Evolutionary conservation across 2,329 filamentous ascomycete species (phyloP), one percentile per base, ranked within the genome.

Genomic region (Trichophyton benhamiae): DNA sequence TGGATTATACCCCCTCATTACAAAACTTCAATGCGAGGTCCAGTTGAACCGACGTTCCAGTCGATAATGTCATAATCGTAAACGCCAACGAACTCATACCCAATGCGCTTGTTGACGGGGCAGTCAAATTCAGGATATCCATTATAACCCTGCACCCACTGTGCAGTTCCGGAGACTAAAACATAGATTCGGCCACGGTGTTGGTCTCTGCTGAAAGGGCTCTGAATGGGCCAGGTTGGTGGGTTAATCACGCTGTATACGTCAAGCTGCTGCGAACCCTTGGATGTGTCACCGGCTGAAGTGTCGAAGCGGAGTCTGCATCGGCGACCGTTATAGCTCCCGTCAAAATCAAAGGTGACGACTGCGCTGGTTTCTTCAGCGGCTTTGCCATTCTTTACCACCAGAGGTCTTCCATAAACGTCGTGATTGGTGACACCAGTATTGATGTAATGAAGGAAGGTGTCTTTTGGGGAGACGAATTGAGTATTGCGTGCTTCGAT

Each of bases 51-150:
- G 60, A 67, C 68, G 63, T 66, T 63, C 68, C 68, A 69, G 5
- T 63, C 57, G 22, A 68, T 60, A 5, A 60, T 61, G 53, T 68
- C 66, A n/a, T 20, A 49, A 60, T 69, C 68, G 17, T 63, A 63
- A 3, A 64, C 68, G 1, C 68, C 68, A 17, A 69, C 68, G 65
- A 67, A 68, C 61, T 69, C 68, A 58, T 67, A 63, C 13, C 64
- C 68, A 41, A 68, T 59, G 46, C 67, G 36, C 61, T 65, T n/a
- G 1, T 63, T 64, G 6, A 62, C 66, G 20, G 66, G 67, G 52
- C 67, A 68, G 6, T 61, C 58, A 63, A 69, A 69, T 52, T 64
- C 60, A 3, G 68, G 68, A 57, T 65, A 65, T 0, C 66, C 65
- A 8, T 64, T 49, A 38, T 64, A 68, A 1, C 64, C 59, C 49